Evolutionary conservation across 805 yeast species (phyloP).

Genomic region (Jamesozyma rosinii): DNA sequence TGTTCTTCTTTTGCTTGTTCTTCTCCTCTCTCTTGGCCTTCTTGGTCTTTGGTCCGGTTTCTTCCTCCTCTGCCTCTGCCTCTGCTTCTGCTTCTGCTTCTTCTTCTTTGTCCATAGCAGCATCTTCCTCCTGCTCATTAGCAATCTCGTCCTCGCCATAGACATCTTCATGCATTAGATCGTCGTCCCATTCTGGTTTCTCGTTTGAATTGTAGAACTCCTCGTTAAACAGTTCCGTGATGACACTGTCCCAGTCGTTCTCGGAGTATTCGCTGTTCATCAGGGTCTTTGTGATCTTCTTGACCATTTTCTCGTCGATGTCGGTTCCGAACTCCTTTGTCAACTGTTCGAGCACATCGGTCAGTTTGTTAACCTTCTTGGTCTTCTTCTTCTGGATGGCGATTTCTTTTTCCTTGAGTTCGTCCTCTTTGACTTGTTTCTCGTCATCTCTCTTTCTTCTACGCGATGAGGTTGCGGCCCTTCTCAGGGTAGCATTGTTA

Average conservation of each 20-base stretch:
- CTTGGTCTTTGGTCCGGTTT: conserved; percentile 30
- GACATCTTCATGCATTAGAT: conserved; percentile 40
- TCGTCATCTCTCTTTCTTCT: conserved; percentile 74
- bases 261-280: conserved; percentile 83
- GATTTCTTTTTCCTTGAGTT: conserved; percentile 46
- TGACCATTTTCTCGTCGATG: conserved; percentile 47
- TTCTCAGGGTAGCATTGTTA: conserved; percentile 81
- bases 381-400: conserved; percentile 63
- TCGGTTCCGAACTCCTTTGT: conserved; percentile 38
- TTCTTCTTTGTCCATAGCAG: conserved; percentile 16
- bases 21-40: conserved; percentile 45
- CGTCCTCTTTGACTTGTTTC: conserved; percentile 43
- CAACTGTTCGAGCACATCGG: conserved; percentile 47
- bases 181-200: conserved; percentile 62
- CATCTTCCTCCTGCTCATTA: conserved; percentile 6
- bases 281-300: conserved; percentile 64
- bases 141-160: conserved; percentile 29
- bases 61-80: conserved; percentile 34
- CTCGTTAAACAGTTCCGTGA: conserved; percentile 79
- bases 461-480: conserved; percentile 64
- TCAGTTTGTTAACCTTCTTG: conserved; percentile 64
- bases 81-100: conserved; percentile 28
- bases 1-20: conserved; percentile 50
- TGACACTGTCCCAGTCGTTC: conserved; percentile 80
- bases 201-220: conserved; percentile 54